phyloP scores from a whole-genome alignment of 1,284 basidiomycete genomes.

The Acaromyces ingoldii region DNA sequence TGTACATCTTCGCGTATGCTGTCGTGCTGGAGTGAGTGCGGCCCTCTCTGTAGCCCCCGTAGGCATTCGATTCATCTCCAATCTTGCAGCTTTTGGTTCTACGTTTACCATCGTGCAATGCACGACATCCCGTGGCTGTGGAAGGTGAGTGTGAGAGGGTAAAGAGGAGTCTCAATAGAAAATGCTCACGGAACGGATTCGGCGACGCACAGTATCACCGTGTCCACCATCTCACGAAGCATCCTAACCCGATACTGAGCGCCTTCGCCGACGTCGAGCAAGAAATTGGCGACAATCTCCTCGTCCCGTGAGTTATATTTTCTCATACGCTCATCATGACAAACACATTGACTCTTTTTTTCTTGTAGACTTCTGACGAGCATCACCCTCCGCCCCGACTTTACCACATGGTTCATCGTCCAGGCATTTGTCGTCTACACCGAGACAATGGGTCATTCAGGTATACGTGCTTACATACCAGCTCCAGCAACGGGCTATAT shows the following conservation, averaged over 20 bases:
- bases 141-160: too few species aligned
- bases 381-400: conserved; percentile 22
- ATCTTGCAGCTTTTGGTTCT: conserved; percentile 47
- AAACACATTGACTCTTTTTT: too few species aligned
- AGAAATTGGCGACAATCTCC: conserved; percentile 36
- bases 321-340: too few species aligned
- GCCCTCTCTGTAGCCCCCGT: too few species aligned
- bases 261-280: conserved; percentile 39
- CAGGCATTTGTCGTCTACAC: conserved; percentile 36
- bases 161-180: too few species aligned
- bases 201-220: too few species aligned
- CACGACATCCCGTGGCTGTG: conserved; percentile 31
- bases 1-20: conserved; percentile 29
- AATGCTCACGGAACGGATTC: too few species aligned
- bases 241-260: conserved; percentile 32
- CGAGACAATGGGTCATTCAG: conserved; percentile 38
- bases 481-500: conserved; percentile 27
- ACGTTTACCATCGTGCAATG: conserved; percentile 39
- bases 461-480: conserved; percentile 34
- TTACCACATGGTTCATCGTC: conserved; percentile 17
- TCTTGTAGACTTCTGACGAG: conserved; percentile 24
- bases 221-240: too few species aligned
- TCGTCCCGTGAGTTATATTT: too few species aligned
- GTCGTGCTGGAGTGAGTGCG: conserved; percentile 30
- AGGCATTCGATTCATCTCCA: too few species aligned